Conservation (phyloP, 2,329 filamentous ascomycete genomes). For the Stachybotrys elegans region DNA sequence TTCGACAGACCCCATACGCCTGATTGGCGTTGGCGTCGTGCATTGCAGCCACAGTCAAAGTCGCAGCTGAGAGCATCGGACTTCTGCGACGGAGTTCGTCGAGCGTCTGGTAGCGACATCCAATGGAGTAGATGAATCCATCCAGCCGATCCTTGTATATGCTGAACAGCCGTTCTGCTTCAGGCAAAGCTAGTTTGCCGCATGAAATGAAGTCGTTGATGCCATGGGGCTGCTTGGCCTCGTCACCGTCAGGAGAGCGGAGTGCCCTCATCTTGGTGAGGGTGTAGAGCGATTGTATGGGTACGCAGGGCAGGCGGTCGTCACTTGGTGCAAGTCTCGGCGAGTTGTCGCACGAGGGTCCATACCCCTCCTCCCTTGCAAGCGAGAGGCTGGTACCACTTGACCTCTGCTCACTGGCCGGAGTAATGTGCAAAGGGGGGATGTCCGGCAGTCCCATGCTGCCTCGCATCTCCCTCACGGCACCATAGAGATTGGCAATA, state of each 20-base stretch:
- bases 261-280: slow-evolving; percentile 31
- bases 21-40: slow-evolving; percentile 49
- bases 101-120: slow-evolving; percentile 43
- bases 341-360: slow-evolving; percentile 21
- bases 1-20: slow-evolving; percentile 47
- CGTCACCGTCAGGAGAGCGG: slow-evolving; percentile 24
- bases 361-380: slow-evolving; percentile 13
- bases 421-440: slow-evolving; percentile 13
- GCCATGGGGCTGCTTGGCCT: slow-evolving; percentile 13
- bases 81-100: slow-evolving; percentile 49
- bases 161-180: slow-evolving; percentile 46
- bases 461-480: slow-evolving; percentile 17
- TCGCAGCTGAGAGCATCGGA: slow-evolving; percentile 48
- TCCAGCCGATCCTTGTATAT: slow-evolving; percentile 47
- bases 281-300: slow-evolving; percentile 33
- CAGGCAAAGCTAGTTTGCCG: slow-evolving; percentile 37
- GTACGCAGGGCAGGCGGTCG: slow-evolving; percentile 29
- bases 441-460: slow-evolving; percentile 19
- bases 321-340: slow-evolving; percentile 25
- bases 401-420: slow-evolving; percentile 17
- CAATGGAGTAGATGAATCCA: slow-evolving; percentile 44
- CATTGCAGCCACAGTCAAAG: slow-evolving; percentile 52
- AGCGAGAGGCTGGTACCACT: slow-evolving; percentile 1
- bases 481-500: slow-evolving; percentile 18
- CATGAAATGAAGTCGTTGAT: slow-evolving; percentile 29